Evolutionary conservation across 306 rosid species (phyloP).

Genomic region (Fragaria iinumae): DNA sequence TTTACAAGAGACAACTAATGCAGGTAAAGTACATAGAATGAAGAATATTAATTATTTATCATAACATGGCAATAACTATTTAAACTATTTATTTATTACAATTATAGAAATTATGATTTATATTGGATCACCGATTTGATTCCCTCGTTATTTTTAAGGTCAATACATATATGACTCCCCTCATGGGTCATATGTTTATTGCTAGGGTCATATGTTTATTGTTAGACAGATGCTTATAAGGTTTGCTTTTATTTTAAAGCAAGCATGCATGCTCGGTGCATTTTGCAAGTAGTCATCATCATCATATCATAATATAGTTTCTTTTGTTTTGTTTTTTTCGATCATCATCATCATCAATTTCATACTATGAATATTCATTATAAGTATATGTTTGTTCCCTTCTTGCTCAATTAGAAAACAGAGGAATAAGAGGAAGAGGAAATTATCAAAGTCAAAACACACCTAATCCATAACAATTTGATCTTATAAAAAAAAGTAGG

Average conservation of each 20-base stretch:
- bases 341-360: not conserved
- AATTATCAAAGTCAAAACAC: not conserved
- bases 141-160: not conserved
- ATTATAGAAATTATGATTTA: not conserved
- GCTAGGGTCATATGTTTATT: not conserved
- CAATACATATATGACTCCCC: not conserved
- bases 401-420: not conserved
- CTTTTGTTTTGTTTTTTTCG: too few relatives aligned
- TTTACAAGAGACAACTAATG: not conserved
- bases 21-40: not conserved
- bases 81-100: not conserved
- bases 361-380: not conserved
- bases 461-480: slow-evolving; percentile 9
- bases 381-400: not conserved
- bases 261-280: not conserved
- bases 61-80: not conserved
- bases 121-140: not conserved
- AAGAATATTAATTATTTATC: not conserved
- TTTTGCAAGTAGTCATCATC: not conserved
- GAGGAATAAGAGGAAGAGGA: not conserved
- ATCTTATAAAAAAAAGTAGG: not conserved
- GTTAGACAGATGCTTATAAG: not conserved
- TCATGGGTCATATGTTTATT: not conserved
- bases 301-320: not conserved
- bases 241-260: slow-evolving; percentile 6